A percentile compares a stretch with the other conserved stretches of the same genome.
Evolutionary conservation across 2,329 filamentous ascomycete species (phyloP).

Genomic region (Colletotrichum incanum): DNA sequence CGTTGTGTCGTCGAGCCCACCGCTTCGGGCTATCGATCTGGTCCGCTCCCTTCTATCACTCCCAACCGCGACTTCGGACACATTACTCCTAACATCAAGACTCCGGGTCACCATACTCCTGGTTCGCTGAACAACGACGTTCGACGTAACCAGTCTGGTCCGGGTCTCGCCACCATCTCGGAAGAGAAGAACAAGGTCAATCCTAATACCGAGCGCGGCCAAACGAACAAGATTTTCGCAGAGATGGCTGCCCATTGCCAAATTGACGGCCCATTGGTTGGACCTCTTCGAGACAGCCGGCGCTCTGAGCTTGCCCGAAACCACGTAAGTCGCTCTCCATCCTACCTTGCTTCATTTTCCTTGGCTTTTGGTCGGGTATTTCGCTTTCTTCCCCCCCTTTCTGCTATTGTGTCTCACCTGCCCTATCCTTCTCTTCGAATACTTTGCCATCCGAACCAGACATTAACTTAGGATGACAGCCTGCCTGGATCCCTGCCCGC

Average conservation of each 20-base stretch:
- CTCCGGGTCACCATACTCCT: constrained; percentile 5
- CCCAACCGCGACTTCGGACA: constrained; percentile 10
- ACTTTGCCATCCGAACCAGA: background rate
- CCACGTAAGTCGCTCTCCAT: constrained; percentile 37
- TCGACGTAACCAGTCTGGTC: constrained; percentile 1
- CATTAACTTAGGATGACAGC: constrained; percentile 32
- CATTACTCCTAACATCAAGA: constrained; percentile 8
- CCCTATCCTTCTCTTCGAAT: background rate
- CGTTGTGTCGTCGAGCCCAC: constrained; percentile 15
- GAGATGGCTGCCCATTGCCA: constrained; percentile 43
- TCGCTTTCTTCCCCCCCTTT: background rate
- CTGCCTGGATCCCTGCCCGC: constrained; percentile 40
- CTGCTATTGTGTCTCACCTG: background rate
- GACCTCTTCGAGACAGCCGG: constrained; percentile 42
- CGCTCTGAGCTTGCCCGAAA: constrained; percentile 40
- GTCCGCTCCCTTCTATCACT: background rate
- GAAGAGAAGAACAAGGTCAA: constrained; percentile 19
- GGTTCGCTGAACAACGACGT: constrained; percentile 6
- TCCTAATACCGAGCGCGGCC: background rate
- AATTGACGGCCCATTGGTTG: constrained; percentile 40
- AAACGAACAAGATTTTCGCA: constrained; percentile 10
- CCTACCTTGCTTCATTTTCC: background rate
- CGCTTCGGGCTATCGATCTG: constrained; percentile 26
- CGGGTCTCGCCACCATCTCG: constrained; percentile 17
- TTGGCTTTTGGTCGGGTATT: background rate